phyloP scores from a whole-genome alignment of 2,329 filamentous ascomycete species.

The Pseudogymnoascus sp. region DNA sequence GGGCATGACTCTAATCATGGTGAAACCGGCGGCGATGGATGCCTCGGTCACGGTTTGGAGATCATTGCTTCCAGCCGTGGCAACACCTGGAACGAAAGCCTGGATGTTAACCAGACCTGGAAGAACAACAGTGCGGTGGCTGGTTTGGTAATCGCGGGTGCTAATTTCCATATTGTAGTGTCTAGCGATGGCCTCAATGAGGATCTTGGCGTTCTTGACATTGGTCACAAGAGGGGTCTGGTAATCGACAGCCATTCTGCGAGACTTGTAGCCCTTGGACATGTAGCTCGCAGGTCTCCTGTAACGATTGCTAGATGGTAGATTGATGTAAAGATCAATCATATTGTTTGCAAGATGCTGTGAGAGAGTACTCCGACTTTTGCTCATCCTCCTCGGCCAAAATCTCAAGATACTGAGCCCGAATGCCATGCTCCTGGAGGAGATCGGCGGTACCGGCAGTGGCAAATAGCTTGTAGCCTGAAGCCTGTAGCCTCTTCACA shows the following conservation, averaged over 20 bases:
- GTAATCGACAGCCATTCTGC: slow-evolving; percentile 92
- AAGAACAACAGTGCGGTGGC: slow-evolving; percentile 65
- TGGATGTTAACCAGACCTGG: slow-evolving; percentile 71
- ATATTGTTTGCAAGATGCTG: slow-evolving; percentile 96
- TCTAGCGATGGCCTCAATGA: slow-evolving; percentile 87
- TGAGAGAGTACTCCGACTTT: slow-evolving; percentile 91
- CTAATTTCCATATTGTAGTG: slow-evolving; percentile 79
- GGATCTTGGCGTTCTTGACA: slow-evolving; percentile 97
- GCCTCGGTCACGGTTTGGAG: slow-evolving; percentile 63
- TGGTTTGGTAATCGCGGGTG: slow-evolving; percentile 85
- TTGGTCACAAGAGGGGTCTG: slow-evolving; percentile 97
- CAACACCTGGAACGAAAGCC: slow-evolving; percentile 68
- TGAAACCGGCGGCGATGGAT: slow-evolving; percentile 67
- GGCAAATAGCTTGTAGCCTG: slow-evolving; percentile 93
- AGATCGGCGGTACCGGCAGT: slow-evolving; percentile 96
- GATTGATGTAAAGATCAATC: slow-evolving; percentile 97
- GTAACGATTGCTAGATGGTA: slow-evolving; percentile 98
- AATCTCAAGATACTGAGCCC: slow-evolving; percentile 88
- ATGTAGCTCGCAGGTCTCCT: slow-evolving; percentile 95
- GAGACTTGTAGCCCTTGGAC: slow-evolving; percentile 92
- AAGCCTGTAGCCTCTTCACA: slow-evolving; percentile 75
- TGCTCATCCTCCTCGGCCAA: slow-evolving; percentile 73
- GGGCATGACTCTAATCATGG: slow-evolving; percentile 73
- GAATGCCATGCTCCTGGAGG: slow-evolving; percentile 83
- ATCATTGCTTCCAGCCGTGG: slow-evolving; percentile 55